A percentile compares a stretch with the other conserved stretches of the same genome.
Evolutionary conservation across 1,284 basidiomycete genomes (phyloP).

Genomic region (Irpex lacteus): DNA sequence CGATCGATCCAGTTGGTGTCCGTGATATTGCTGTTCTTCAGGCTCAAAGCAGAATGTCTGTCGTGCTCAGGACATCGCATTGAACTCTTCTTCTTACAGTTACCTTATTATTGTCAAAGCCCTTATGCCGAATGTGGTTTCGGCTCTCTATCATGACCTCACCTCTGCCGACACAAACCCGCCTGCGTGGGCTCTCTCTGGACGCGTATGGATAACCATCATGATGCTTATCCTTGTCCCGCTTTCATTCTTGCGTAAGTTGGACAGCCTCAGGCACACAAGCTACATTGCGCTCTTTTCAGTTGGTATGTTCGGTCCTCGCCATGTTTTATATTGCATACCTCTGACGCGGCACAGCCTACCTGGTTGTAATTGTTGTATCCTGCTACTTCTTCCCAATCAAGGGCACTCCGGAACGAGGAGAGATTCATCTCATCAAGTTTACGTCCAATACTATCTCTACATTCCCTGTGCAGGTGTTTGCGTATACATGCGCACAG

Average conservation of each 20-base stretch:
- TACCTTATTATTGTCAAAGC: conserved; percentile 95
- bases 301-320: conserved; percentile 48
- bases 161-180: conserved; percentile 62
- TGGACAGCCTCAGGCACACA: conserved; percentile 82
- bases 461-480: conserved; percentile 93
- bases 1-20: too few species aligned
- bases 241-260: conserved; percentile 79
- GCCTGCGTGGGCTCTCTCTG: conserved; percentile 73
- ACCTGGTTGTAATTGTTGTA: conserved; percentile 74
- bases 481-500: conserved; percentile 90
- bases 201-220: conserved; percentile 80
- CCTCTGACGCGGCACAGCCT: conserved; percentile 41
- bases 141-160: conserved; percentile 78
- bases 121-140: conserved; percentile 92
- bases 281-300: conserved; percentile 88
- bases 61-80: not conserved
- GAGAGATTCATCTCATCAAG: conserved; percentile 67
- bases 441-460: conserved; percentile 80
- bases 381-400: conserved; percentile 73
- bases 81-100: conserved; percentile 33
- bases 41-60: not conserved
- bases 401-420: conserved; percentile 53
- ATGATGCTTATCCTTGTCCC: conserved; percentile 86
- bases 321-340: not conserved
- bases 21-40: too few species aligned